Conservation (phyloP, 805 yeast genomes). For the Wickerhamomyces chaumierensis region DNA sequence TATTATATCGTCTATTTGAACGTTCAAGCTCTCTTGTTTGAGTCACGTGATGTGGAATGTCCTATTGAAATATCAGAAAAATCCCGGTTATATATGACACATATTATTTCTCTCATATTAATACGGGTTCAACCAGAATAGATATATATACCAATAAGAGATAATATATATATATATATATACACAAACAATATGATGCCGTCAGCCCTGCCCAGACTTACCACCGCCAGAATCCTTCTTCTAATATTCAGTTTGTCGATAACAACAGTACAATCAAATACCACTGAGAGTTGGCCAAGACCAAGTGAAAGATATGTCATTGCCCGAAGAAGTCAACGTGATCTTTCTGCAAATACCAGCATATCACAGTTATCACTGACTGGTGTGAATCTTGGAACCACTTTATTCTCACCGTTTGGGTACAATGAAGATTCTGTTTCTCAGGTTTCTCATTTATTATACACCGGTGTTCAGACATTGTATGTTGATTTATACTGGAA, state of each 20-base stretch:
- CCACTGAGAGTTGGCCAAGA: not conserved
- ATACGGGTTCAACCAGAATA: no score
- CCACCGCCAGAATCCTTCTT: no score
- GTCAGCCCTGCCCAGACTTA: no score
- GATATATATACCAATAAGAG: no score
- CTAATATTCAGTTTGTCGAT: not conserved
- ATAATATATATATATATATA: no score
- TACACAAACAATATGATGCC: no score
- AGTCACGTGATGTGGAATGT: no score
- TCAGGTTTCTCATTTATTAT: constrained; percentile 22
- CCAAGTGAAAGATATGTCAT: not conserved
- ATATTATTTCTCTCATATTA: no score
- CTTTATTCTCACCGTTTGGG: constrained; percentile 21
- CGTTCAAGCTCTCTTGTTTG: no score
- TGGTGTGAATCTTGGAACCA: constrained; percentile 27
- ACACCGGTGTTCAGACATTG: constrained; percentile 35
- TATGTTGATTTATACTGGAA: constrained; percentile 47
- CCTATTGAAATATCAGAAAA: no score
- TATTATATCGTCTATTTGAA: no score
- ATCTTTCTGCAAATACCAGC: constrained; percentile 27
- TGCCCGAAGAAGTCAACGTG: constrained; percentile 27
- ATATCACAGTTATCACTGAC: constrained; percentile 27
- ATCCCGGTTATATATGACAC: no score
- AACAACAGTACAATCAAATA: not conserved
- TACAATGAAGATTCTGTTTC: constrained; percentile 22